Conservation (phyloP, 1,284 basidiomycete species). For the Gymnopus androsaceus region DNA sequence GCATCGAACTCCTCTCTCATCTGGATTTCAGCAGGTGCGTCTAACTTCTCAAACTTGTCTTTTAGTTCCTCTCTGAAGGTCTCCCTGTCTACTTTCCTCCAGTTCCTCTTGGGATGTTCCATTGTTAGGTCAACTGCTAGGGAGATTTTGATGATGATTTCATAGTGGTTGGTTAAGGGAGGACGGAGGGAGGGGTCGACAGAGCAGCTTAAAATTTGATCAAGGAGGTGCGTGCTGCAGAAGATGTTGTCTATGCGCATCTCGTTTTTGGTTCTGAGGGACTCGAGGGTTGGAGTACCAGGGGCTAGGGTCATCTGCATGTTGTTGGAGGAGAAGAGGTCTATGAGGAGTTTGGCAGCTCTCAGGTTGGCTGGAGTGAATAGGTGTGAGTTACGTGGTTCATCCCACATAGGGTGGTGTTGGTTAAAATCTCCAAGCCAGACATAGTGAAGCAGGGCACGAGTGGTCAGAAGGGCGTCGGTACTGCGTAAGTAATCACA, state of each 20-base stretch:
- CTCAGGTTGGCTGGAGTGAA: conserved; percentile 26
- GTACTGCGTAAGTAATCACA: not conserved
- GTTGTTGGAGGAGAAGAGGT: conserved; percentile 18
- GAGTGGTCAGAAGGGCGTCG: not conserved
- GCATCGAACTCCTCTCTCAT: not conserved
- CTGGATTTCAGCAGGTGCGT: not conserved
- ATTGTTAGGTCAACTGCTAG: not conserved
- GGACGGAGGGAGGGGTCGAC: not conserved
- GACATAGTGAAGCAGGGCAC: conserved; percentile 13
- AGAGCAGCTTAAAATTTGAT: conserved; percentile 20
- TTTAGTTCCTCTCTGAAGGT: not conserved
- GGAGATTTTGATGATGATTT: not conserved
- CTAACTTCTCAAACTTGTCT: not conserved
- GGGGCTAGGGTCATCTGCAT: conserved; percentile 28
- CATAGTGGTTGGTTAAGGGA: not conserved
- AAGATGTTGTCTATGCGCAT: conserved; percentile 39
- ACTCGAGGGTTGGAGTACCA: conserved; percentile 30
- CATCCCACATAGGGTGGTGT: too few relatives aligned
- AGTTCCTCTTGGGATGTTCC: not conserved
- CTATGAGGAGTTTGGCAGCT: conserved; percentile 20
- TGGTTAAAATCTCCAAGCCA: too few relatives aligned
- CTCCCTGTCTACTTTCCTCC: not conserved
- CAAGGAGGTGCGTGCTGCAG: conserved; percentile 13
- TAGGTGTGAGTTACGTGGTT: conserved; percentile 40
- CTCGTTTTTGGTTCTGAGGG: conserved; percentile 27